Evolutionary conservation across 805 yeast genomes (phyloP).

Genomic region (Wickerhamomyces ciferrii): DNA sequence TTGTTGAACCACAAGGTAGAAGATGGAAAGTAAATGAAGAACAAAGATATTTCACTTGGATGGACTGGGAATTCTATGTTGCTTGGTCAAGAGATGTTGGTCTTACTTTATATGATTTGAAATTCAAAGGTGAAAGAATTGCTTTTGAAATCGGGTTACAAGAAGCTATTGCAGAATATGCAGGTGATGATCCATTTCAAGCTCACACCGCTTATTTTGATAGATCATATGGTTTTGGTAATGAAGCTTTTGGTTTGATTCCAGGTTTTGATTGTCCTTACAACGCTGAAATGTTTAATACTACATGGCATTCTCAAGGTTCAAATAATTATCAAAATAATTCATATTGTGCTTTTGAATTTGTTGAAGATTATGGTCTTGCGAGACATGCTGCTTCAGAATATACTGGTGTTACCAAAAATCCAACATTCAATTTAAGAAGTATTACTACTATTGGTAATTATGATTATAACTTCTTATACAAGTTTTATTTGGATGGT

Average conservation of each 20-base stretch:
- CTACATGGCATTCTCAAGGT: constrained; percentile 21
- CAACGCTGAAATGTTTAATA: constrained; percentile 23
- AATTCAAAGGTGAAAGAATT: constrained; percentile 25
- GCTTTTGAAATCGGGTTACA: constrained; percentile 22
- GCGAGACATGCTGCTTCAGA: constrained; percentile 16
- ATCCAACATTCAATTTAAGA: constrained; percentile 21
- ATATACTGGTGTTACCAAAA: constrained; percentile 16
- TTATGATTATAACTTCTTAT: constrained; percentile 20
- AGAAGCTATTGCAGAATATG: constrained; percentile 25
- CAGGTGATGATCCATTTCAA: constrained; percentile 27
- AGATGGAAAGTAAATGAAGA: constrained; percentile 21
- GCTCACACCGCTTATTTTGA: constrained; percentile 21
- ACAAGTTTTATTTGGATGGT: constrained; percentile 21
- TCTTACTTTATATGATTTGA: constrained; percentile 19
- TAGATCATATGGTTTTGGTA: constrained; percentile 23
- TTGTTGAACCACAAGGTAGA: constrained; percentile 22
- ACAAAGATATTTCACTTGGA: constrained; percentile 24
- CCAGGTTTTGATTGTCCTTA: constrained; percentile 26
- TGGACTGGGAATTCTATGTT: constrained; percentile 24
- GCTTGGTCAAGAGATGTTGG: constrained; percentile 23
- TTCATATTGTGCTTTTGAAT: constrained; percentile 22
- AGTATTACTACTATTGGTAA: constrained; percentile 20
- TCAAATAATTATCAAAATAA: constrained; percentile 19
- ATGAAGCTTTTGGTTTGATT: constrained; percentile 23
- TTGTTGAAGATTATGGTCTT: constrained; percentile 18